Percentiles rank a stretch among this genome's conserved stretches.
These are phyloP conservation scores for Alisma plantagoaquatica DNA, from an alignment of 106 monocot species.

Conservation along the genomic window DNA sequence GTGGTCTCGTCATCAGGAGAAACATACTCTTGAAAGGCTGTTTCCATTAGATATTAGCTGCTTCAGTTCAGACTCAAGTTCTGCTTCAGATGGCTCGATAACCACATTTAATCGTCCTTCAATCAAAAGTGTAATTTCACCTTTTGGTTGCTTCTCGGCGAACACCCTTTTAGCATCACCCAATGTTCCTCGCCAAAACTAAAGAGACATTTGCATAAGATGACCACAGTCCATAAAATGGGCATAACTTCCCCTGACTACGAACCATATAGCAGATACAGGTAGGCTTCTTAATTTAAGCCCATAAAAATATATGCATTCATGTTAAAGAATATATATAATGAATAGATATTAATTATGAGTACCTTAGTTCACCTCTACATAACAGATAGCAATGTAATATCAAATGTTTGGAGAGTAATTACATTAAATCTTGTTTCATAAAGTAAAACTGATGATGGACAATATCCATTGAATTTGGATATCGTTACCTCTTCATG, in stretches of 20 bases:
- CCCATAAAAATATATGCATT: neutral
- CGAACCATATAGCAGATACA: too few species aligned
- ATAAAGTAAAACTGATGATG: too few species aligned
- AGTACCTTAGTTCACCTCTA: too few species aligned
- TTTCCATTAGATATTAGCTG: slow-evolving; percentile 8
- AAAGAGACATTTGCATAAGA: neutral
- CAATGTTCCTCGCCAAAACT: slow-evolving; percentile 21
- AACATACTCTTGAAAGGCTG: slow-evolving; percentile 17
- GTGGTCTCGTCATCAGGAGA: neutral
- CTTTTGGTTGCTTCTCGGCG: slow-evolving; percentile 9
- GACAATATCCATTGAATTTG: too few species aligned
- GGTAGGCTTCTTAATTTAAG: too few species aligned
- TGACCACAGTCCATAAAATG: too few species aligned
- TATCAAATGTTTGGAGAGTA: too few species aligned
- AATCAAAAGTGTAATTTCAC: slow-evolving; percentile 20
- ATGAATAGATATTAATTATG: neutral
- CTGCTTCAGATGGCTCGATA: slow-evolving; percentile 15
- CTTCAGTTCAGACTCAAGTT: slow-evolving; percentile 13
- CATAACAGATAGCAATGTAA: too few species aligned
- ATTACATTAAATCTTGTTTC: too few species aligned
- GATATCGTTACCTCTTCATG: slow-evolving; percentile 99
- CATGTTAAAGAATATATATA: neutral
- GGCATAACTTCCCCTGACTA: too few species aligned
- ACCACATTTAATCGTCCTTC: slow-evolving; percentile 2
- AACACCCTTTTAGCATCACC: slow-evolving; percentile 7